These are phyloP conservation scores for Cicer pinnatifidum DNA, from an alignment of 306 rosid genomes.

Conservation along the genomic window DNA sequence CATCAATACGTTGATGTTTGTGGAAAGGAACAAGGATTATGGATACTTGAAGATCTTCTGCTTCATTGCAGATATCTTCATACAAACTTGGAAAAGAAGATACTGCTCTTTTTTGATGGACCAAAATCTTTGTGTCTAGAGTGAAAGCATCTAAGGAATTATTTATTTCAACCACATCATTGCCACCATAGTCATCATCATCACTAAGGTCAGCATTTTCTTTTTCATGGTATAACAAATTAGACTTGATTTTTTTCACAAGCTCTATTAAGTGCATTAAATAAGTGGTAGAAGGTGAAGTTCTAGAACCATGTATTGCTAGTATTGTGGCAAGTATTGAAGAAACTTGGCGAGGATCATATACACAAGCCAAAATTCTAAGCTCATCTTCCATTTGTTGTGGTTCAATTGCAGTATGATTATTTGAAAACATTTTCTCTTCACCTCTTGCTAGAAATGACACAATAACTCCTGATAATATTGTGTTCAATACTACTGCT, in stretches of 20 bases:
- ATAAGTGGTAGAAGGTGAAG: conserved; percentile 59
- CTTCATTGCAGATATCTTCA: conserved; percentile 80
- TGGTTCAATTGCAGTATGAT: conserved; percentile 59
- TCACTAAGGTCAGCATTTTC: conserved; percentile 74
- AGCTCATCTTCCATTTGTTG: conserved; percentile 59
- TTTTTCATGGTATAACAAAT: conserved; percentile 73
- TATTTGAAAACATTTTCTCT: conserved; percentile 61
- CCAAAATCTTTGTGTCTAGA: conserved; percentile 57
- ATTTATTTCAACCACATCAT: conserved; percentile 73
- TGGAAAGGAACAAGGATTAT: conserved; percentile 75
- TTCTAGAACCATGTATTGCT: conserved; percentile 57
- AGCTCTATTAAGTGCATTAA: conserved; percentile 82
- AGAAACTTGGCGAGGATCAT: conserved; percentile 76
- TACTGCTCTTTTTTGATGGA: conserved; percentile 62
- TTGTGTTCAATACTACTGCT: conserved; percentile 69
- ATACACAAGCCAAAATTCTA: conserved; percentile 69
- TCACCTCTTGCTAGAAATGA: conserved; percentile 67
- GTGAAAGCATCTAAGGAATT: conserved; percentile 72
- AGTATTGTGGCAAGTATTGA: conserved; percentile 62
- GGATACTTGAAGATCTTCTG: conserved; percentile 77
- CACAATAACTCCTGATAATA: conserved; percentile 80
- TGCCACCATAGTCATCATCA: conserved; percentile 85
- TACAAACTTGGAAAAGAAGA: conserved; percentile 62
- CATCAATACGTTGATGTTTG: conserved; percentile 89
- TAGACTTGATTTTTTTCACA: conserved; percentile 61